These are phyloP conservation scores for Magnolia sinica DNA, from an alignment of 164 flowering plant species.

Conservation along the genomic window DNA sequence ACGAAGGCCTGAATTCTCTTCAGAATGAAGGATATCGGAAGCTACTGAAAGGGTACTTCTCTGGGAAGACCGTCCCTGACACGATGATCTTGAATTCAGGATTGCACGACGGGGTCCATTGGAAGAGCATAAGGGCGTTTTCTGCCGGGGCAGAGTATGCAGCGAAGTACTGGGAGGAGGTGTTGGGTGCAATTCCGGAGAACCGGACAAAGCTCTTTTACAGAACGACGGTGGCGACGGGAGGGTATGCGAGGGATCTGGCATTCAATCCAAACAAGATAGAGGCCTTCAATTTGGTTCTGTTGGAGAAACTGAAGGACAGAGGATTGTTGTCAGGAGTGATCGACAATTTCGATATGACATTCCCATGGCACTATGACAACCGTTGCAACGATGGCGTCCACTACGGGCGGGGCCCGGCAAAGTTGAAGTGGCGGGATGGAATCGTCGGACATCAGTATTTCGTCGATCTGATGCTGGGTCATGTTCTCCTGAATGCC, in stretches of 20 bases:
- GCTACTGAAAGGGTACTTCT: constrained; percentile 53
- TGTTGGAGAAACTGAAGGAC: constrained; percentile 56
- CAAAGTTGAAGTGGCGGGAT: constrained; percentile 75
- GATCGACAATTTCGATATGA: constrained; percentile 78
- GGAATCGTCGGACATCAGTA: constrained; percentile 95
- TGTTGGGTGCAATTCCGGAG: constrained; percentile 42
- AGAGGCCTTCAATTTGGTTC: constrained; percentile 74
- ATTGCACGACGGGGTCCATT: constrained; percentile 77
- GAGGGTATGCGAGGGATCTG: constrained; percentile 73
- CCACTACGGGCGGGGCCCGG: constrained; percentile 88
- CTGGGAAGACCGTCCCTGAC: constrained; percentile 61
- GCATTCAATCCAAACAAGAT: constrained; percentile 84
- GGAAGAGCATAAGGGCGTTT: constrained; percentile 48
- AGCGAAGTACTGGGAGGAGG: constrained; percentile 66
- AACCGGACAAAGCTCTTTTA: constrained; percentile 48
- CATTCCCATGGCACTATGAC: constrained; percentile 89
- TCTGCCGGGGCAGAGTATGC: constrained; percentile 54
- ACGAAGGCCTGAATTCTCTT: constrained; percentile 72
- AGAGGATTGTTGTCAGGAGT: constrained; percentile 52
- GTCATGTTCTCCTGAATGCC: constrained; percentile 72
- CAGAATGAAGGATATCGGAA: constrained; percentile 50
- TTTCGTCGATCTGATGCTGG: constrained; percentile 88
- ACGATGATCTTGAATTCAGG: constrained; percentile 88
- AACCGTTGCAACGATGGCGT: constrained; percentile 94
- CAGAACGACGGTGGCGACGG: constrained; percentile 77